A percentile compares a stretch with the other conserved stretches of the same genome.
Evolutionary conservation across 495 filamentous ascomycete species (phyloP).

Genomic region (Cercophora sp.): DNA sequence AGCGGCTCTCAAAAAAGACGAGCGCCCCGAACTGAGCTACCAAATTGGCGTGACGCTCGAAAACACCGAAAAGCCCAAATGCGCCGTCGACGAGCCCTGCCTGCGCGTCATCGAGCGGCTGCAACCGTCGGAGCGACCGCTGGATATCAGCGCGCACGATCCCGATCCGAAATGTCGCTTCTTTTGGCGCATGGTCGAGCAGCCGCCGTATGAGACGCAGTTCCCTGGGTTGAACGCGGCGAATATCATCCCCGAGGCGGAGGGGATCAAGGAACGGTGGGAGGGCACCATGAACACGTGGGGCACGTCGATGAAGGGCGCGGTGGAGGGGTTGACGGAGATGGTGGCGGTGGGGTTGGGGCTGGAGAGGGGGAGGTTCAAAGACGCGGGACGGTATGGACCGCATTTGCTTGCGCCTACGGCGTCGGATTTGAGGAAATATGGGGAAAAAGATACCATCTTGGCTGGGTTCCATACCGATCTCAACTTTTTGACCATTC

Average conservation of each 20-base stretch:
- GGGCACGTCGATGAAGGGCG: conserved; percentile 49
- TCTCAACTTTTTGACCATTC: conserved; percentile 53
- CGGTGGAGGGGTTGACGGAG: conserved; percentile 46
- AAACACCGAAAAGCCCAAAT: conserved; percentile 53
- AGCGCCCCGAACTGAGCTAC: conserved; percentile 47
- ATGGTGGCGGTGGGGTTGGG: conserved; percentile 48
- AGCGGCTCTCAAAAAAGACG: conserved; percentile 35
- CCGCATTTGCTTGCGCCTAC: conserved; percentile 51
- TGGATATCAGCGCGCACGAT: conserved; percentile 42
- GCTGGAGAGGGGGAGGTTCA: conserved; percentile 41
- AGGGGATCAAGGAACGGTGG: conserved; percentile 42
- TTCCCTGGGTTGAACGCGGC: conserved; percentile 44
- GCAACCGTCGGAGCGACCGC: conserved; percentile 41
- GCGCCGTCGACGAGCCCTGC: conserved; percentile 50
- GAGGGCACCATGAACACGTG: conserved; percentile 43
- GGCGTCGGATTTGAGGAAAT: conserved; percentile 45
- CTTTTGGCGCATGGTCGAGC: conserved; percentile 48
- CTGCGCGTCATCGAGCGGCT: conserved; percentile 45
- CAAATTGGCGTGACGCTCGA: conserved; percentile 52
- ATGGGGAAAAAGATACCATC: conserved; percentile 46
- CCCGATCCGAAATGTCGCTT: conserved; percentile 51
- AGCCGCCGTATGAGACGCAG: conserved; percentile 41
- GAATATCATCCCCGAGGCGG: conserved; percentile 40
- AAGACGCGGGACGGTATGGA: conserved; percentile 44
- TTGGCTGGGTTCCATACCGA: conserved; percentile 52